phyloP scores from a whole-genome alignment of 2,329 filamentous ascomycete species.

The Cordyceps sp. region DNA sequence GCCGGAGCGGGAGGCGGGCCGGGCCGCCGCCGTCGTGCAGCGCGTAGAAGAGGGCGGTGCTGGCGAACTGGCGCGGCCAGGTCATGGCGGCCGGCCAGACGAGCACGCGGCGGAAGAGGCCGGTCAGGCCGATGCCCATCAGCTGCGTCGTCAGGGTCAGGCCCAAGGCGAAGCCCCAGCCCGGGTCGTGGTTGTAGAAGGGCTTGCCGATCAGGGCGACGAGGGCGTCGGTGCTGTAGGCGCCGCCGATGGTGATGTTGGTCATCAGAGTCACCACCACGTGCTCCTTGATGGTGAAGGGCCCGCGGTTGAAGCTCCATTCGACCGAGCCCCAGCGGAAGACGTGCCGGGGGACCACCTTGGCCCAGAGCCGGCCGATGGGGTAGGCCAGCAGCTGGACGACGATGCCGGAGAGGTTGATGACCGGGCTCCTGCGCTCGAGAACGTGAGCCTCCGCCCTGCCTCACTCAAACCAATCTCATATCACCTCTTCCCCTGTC shows the following conservation, averaged over 20 bases:
- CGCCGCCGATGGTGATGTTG: slow-evolving; percentile 1
- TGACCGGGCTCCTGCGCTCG: slow-evolving; percentile 12
- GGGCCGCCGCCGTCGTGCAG: slow-evolving; percentile 22
- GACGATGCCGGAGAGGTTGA: slow-evolving; percentile 20
- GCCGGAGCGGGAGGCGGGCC: too few relatives aligned
- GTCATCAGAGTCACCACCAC: slow-evolving; percentile 31
- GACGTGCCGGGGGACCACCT: slow-evolving; percentile 19
- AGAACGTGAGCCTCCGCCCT: not conserved
- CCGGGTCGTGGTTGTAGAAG: slow-evolving; percentile 18
- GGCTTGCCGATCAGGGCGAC: not conserved
- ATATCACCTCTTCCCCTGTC: too few relatives aligned
- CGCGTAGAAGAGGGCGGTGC: slow-evolving; percentile 28
- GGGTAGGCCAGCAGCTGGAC: slow-evolving; percentile 23
- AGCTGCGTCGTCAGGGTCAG: slow-evolving; percentile 40
- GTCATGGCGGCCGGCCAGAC: slow-evolving; percentile 45
- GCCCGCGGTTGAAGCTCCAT: slow-evolving; percentile 27
- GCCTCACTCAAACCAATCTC: too few relatives aligned
- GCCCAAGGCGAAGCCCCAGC: slow-evolving; percentile 39
- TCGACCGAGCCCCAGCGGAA: slow-evolving; percentile 24
- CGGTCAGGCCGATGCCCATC: slow-evolving; percentile 44
- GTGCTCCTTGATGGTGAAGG: slow-evolving; percentile 15
- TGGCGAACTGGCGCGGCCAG: slow-evolving; percentile 35
- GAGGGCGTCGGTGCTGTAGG: slow-evolving; percentile 2
- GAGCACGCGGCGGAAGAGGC: slow-evolving; percentile 36
- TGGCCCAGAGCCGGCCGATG: slow-evolving; percentile 24